Base-by-base conservation (phyloP, 169 alveolate species). In the Babesia bigemina region DNA sequence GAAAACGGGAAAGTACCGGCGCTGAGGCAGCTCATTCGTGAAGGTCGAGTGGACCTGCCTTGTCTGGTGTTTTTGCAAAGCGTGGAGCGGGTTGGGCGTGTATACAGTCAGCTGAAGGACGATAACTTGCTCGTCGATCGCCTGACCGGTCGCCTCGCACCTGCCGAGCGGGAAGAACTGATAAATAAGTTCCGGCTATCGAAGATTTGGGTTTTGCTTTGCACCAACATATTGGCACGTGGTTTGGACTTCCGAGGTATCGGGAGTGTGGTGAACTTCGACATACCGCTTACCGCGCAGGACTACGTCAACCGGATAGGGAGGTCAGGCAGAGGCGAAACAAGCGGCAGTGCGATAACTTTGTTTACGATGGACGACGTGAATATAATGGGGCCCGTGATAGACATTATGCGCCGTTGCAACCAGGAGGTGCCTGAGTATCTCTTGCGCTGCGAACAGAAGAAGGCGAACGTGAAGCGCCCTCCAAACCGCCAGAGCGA, bases 301-400 rank as follows among this genome's bases (percentile, higher is more conserved):
- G 93, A 92, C 67, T 98, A 97, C 86, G 94, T 98, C 49, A 99
- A 98, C 90, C 94, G 99, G 78, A 94, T 97, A 28, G 99, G 99
- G 14, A 93, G 99, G 74, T 95, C 99, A n/a, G 99, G 99, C 21
- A 90, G 99, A 63, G 99, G 98, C 0, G 98, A 97, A 16, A 93
- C 86, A 21, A 83, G 87, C 57, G 99, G 99, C 14, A 94, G 78
- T 26, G 70, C 81, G 22, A 2, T 83, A 8, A 83, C 90, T 14
- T 59, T 83, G 44, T 83, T 69, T 42, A 83, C 90, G 19, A 22
- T 83, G 33, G 66, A 67, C 21, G 90, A 83, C 63, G 22, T 74
- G 29, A 66, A 73, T 22, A 55, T 63, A 14, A 11, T 83, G 70
- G 60, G 57, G 11, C 90, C 66, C 39, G 63, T 83, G 17, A 33